Evolutionary conservation across 108 stramenopile genomes (phyloP).

Genomic region (Nannochloropsis oceanica): DNA sequence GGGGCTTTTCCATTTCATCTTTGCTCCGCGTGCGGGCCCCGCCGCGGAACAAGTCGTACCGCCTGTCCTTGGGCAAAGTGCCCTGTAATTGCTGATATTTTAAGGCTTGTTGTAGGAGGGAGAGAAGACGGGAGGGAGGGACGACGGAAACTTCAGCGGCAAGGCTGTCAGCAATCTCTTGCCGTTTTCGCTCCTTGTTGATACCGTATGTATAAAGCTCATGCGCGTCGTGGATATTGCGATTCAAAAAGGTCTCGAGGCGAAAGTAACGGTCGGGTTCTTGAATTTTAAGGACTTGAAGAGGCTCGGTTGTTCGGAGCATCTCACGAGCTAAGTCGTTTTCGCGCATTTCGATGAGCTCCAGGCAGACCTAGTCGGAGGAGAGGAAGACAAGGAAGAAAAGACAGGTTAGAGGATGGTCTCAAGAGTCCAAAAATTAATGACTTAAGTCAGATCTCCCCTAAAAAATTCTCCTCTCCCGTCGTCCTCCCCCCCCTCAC

Average conservation of each 20-base stretch:
- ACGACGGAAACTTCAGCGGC: conserved; percentile 44
- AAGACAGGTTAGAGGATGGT: neutral
- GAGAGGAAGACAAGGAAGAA: too few species aligned
- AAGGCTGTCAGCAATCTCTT: conserved; percentile 46
- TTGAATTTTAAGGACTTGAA: conserved; percentile 19
- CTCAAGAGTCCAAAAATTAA: neutral
- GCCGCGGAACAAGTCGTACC: conserved; percentile 36
- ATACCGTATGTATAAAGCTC: conserved; percentile 18
- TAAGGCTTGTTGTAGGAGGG: conserved; percentile 72
- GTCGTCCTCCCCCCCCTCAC: neutral
- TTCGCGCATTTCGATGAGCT: conserved; percentile 39
- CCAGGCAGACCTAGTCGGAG: conserved; percentile 16
- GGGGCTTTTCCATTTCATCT: conserved; percentile 39
- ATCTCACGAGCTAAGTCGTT: conserved; percentile 35
- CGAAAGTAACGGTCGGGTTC: conserved; percentile 32
- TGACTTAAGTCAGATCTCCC: neutral
- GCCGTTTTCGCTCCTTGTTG: conserved; percentile 43
- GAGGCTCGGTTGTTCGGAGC: conserved; percentile 29
- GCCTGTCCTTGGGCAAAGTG: conserved; percentile 16
- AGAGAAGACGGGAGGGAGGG: conserved; percentile 51
- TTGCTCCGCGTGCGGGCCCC: conserved; percentile 7
- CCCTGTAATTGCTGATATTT: conserved; percentile 55
- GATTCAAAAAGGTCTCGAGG: conserved; percentile 33
- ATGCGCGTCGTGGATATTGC: conserved; percentile 7
- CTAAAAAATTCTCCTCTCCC: neutral